Conservation (phyloP, 176 grass and related monocot species). For the Saccharum spontaneum region DNA sequence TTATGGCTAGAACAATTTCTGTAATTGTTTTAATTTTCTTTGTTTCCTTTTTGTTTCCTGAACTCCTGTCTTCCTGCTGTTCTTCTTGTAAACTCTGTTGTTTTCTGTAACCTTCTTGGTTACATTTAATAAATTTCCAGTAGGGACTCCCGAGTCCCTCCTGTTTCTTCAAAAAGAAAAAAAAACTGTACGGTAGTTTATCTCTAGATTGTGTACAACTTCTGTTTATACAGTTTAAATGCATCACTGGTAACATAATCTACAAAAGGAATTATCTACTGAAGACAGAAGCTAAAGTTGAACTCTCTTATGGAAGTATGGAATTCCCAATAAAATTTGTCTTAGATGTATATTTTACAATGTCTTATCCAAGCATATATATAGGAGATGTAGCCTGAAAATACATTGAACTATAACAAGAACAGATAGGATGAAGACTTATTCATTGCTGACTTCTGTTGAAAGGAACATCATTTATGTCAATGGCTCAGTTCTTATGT, state of each 20-base stretch:
- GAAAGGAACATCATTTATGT: background rate
- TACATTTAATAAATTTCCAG: no score
- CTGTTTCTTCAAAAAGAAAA: background rate
- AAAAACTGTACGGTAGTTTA: background rate
- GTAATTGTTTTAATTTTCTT: no score
- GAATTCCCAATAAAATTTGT: background rate
- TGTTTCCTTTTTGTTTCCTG: no score
- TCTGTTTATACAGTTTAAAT: background rate
- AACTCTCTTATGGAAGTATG: background rate
- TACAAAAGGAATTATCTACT: background rate
- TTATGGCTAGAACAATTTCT: no score
- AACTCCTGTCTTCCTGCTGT: no score
- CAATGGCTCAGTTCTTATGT: background rate
- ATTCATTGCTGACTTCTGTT: no score
- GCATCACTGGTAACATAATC: background rate
- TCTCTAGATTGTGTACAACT: background rate
- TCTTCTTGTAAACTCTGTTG: no score
- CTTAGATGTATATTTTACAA: background rate
- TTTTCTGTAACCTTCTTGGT: no score
- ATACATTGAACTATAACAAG: conserved; percentile 1
- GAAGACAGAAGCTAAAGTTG: background rate
- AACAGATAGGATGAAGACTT: no score
- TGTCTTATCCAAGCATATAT: background rate
- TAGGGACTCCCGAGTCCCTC: no score
- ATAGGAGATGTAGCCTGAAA: background rate